Percentiles rank a stretch among this genome's conserved stretches.
Conservation (phyloP, 2,329 filamentous ascomycete species). For the Elsinoe perseae region DNA sequence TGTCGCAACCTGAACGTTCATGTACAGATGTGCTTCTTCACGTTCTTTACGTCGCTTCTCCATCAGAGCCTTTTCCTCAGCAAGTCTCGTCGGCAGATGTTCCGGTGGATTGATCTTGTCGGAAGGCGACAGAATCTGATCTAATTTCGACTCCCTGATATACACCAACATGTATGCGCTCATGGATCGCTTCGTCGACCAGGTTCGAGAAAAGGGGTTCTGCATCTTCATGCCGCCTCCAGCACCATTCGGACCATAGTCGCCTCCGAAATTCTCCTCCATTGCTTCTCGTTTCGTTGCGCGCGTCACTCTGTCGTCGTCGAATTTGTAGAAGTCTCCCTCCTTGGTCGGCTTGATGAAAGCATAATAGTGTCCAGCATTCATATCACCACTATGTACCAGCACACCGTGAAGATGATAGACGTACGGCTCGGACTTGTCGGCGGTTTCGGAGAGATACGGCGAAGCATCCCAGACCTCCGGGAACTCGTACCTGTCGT, state of each 20-base stretch:
- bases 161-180: conserved; percentile 99
- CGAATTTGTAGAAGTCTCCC: conserved; percentile 92
- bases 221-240: conserved; percentile 52
- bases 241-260: conserved; percentile 52
- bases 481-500: conserved; percentile 84
- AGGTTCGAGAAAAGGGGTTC: conserved; percentile 57
- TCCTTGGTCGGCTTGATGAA: conserved; percentile 91
- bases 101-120: conserved; percentile 69
- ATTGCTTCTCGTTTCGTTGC: conserved; percentile 85
- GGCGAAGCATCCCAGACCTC: conserved; percentile 76
- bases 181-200: conserved; percentile 60
- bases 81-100: conserved; percentile 70
- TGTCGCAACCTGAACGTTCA: conserved; percentile 73
- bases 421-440: conserved; percentile 78
- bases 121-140: conserved; percentile 70
- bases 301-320: conserved; percentile 94
- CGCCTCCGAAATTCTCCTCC: conserved; percentile 94
- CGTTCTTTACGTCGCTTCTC: conserved; percentile 78
- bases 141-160: conserved; percentile 77
- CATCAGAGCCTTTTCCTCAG: conserved; percentile 69
- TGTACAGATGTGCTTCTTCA: conserved; percentile 90
- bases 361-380: conserved; percentile 96
- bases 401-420: conserved; percentile 93
- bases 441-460: conserved; percentile 78
- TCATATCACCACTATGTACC: conserved; percentile 92